Conservation (phyloP, 1,284 basidiomycete genomes). For the Ustilago nuda region DNA sequence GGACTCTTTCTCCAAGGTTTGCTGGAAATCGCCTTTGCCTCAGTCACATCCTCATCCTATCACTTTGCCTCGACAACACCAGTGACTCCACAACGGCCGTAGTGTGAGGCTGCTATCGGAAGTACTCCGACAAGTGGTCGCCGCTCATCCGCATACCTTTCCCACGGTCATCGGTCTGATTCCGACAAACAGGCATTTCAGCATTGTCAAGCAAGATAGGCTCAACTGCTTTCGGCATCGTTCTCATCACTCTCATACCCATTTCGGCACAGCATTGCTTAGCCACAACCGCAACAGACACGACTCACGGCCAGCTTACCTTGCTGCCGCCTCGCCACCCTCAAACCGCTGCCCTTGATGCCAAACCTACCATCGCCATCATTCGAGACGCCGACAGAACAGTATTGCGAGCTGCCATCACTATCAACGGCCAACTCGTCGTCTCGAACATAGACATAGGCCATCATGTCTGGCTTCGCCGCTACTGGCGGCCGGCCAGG, state of each 20-base stretch:
- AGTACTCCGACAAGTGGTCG: background rate
- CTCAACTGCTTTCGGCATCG: background rate
- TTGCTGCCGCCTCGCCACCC: background rate
- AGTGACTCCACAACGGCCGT: background rate
- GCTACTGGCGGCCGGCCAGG: background rate
- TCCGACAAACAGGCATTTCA: constrained; percentile 8
- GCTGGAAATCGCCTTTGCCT: background rate
- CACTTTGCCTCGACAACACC: background rate
- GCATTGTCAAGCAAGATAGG: background rate
- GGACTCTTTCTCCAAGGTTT: constrained; percentile 7
- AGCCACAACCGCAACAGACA: background rate
- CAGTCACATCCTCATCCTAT: background rate
- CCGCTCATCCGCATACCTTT: background rate
- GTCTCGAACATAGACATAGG: background rate
- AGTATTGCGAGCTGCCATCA: background rate
- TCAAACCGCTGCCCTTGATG: background rate
- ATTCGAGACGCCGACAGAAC: background rate
- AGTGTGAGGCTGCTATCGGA: background rate
- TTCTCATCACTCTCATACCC: background rate
- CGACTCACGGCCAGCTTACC: too few relatives aligned
- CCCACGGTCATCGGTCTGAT: constrained; percentile 4
- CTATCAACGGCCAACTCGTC: background rate
- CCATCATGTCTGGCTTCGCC: background rate
- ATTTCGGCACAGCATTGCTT: background rate
- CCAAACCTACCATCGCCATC: background rate